Percentiles rank a stretch among this genome's conserved stretches.
Conservation (phyloP, 179 eudicot genomes). For the Sideroxylon spinosum region DNA sequence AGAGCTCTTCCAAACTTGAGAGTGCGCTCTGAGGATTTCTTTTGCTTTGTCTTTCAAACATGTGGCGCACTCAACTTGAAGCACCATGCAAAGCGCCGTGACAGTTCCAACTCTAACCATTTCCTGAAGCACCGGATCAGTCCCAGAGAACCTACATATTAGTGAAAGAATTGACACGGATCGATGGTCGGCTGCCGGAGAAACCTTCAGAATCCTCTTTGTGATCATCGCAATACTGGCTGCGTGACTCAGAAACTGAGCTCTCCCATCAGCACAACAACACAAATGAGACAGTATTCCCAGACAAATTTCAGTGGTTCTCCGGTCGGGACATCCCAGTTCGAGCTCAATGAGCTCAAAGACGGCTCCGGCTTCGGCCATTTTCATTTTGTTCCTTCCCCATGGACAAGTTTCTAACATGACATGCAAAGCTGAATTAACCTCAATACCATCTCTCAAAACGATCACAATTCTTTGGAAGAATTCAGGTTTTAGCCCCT, state of each 20-base stretch:
- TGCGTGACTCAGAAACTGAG: conserved; percentile 49
- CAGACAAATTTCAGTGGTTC: conserved; percentile 41
- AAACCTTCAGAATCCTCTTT: conserved; percentile 50
- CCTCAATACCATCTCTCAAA: conserved; percentile 27
- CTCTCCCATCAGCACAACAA: conserved; percentile 67
- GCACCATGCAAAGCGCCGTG: conserved; percentile 55
- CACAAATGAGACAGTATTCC: conserved; percentile 48
- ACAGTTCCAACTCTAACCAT: conserved; percentile 73
- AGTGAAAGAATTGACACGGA: conserved; percentile 43
- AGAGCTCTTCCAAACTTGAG: conserved; percentile 48
- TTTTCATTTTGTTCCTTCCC: conserved; percentile 55
- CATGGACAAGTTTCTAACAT: conserved; percentile 42
- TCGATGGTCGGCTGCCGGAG: conserved; percentile 45
- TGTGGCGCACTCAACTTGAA: conserved; percentile 51
- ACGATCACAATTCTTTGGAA: conserved; percentile 32
- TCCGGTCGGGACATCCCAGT: conserved; percentile 31
- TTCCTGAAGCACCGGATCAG: conserved; percentile 45
- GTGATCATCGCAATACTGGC: conserved; percentile 67
- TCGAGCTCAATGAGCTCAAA: conserved; percentile 41
- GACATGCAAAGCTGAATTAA: conserved; percentile 39
- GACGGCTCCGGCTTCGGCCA: conserved; percentile 46
- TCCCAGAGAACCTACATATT: conserved; percentile 42
- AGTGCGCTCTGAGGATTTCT: conserved; percentile 57
- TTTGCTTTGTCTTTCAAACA: conserved; percentile 53
- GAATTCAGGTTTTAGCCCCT: conserved; percentile 26